Base-by-base conservation (phyloP, 371 early-diverging fungal genomes). In the Cokeromyces recurvatus region DNA sequence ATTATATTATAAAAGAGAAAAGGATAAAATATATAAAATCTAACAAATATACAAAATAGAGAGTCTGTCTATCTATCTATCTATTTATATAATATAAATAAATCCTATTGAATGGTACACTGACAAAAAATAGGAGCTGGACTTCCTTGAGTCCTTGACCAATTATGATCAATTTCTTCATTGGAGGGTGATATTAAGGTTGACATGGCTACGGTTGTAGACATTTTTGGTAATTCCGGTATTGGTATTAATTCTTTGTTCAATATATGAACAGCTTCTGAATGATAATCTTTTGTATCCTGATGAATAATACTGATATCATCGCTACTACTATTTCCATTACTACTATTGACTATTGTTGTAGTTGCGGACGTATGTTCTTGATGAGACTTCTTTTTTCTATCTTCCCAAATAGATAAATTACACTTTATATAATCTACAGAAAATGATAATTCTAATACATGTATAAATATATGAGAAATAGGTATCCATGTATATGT, bases 401-500 rank as follows among this genome's bases (percentile, higher is more conserved):
- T 54, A 2, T 62, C 47, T 48, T 73, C 63, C 74, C 74, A 73
- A 34, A 54, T 54, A 4, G 52, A 39, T 29, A 66, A 24, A 39
- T 73, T 73, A 9, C 40, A 38, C 22, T 64, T 58, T 21, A 73
- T 69, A 32, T 64, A 51, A 20, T 73, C 67, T 19, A 73, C 62
- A 9, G 67, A 51, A 51, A 62, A 73, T 12, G 62, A 53, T 49
- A 73, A 53, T 43, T 69, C 72, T 59, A 42, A 19, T n/a, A n/a
- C n/a, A n/a, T n/a, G n/a, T n/a, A n/a, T n/a, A n/a, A n/a, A n/a
- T n/a, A n/a, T n/a, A n/a, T n/a, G n/a, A n/a, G n/a, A n/a, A n/a
- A n/a, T n/a, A n/a, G 36, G 37, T 17, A 38, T 4, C 5, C 29
- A 27, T 5, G 7, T 27, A 27, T 7, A 11, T 27, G 29, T 27